Conservation (phyloP, 2,329 filamentous ascomycete genomes). For the Paecilomyces variotii region DNA sequence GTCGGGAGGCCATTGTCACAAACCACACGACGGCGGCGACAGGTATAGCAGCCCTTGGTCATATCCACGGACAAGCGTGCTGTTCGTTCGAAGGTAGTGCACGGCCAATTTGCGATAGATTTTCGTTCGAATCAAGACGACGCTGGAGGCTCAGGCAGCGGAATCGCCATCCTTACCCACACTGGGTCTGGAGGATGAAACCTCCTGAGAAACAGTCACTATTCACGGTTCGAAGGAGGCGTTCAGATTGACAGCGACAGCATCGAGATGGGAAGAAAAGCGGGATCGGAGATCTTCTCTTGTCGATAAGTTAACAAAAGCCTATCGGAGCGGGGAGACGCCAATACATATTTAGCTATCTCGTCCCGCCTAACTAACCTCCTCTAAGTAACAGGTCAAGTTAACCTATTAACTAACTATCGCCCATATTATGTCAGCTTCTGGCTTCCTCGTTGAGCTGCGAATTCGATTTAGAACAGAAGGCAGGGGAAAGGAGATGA, state of each 20-base stretch:
- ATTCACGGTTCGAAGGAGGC: background rate
- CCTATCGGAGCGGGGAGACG: background rate
- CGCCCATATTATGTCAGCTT: background rate
- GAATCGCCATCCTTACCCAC: background rate
- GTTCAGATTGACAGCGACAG: background rate
- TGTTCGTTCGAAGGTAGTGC: background rate
- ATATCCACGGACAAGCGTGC: slow-evolving; percentile 14
- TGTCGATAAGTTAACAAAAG: background rate
- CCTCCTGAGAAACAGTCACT: background rate
- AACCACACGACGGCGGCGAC: slow-evolving; percentile 36
- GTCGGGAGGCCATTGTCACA: slow-evolving; percentile 36
- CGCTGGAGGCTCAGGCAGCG: background rate
- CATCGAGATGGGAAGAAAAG: background rate
- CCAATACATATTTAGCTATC: background rate
- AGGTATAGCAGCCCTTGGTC: slow-evolving; percentile 37
- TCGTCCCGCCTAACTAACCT: too few species aligned
- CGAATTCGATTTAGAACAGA: too few species aligned
- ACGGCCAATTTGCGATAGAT: background rate
- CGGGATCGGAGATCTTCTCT: background rate
- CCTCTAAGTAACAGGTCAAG: too few species aligned
- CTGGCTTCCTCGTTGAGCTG: background rate
- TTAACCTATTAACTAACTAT: background rate
- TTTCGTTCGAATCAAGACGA: background rate
- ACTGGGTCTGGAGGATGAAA: background rate
- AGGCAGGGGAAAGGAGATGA: too few species aligned